Base-by-base conservation (phyloP, 805 yeast species). In the Lachancea mirantina region DNA sequence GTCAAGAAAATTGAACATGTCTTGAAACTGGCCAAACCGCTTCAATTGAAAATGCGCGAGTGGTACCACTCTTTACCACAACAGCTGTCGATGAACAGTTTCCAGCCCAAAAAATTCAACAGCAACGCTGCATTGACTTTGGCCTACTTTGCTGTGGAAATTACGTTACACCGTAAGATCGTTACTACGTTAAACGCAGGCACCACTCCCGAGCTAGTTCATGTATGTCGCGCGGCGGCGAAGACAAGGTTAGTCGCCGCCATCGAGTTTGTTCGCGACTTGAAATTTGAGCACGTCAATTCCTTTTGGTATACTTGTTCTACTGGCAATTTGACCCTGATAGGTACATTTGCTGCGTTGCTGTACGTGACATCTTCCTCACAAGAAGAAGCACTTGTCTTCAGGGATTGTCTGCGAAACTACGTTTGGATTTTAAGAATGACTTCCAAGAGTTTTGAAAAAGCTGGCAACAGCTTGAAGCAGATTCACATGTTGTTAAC, bases 241-340 rank as follows among this genome's bases (percentile, higher is more conserved):
- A 75, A 70, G 37, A 80, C 94, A 2, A 65, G 97, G 49, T 64
- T 88, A 11, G 59, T 73, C 6, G 95, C 95, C 0, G 84, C 95
- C 1, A 73, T 83, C 39, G 92, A 82, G 34, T 82, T 84, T 55
- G 77, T 84, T 7, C 63, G 78, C 30, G 79, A 76, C 39, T 65
- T 88, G 53, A 78, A 77, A 45, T 78, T 81, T 7, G 95, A 85
- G 45, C 94, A 85, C 49, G 68, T 84, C 29, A 88, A 78, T 51
- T 75, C 94, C 8, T 87, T 85, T 55, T 88, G 96, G 96, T 92
- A 84, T 57, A 74, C 87, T 2, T 74, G 87, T 2, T 73, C 95
- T 0, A 68, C 92, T 0, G 69, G 81, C 9, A 84, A 84, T 49
- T 74, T 88, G 42, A 76, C 94, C 5, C 59, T 84, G 22, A 84